Evolutionary conservation across 2,329 filamentous ascomycete species (phyloP).

Genomic region (Cladosporium cucumerinum): DNA sequence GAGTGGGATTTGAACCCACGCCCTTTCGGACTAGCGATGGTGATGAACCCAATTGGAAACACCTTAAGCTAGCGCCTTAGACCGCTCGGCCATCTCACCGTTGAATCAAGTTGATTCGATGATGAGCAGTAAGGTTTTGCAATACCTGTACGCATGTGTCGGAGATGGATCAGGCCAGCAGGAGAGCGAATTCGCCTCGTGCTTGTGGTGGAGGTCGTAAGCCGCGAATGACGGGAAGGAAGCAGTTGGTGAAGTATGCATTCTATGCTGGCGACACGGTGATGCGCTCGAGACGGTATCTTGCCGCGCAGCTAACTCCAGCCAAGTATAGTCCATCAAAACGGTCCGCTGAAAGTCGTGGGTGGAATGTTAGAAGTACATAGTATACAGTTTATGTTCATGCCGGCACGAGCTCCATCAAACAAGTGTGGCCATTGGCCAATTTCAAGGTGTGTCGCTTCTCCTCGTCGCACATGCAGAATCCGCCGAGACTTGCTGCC

Average conservation of each 20-base stretch:
- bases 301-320: neutral
- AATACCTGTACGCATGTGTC: neutral
- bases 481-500: neutral
- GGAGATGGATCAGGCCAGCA: neutral
- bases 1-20: conserved; percentile 25
- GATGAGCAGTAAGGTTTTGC: neutral
- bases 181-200: neutral
- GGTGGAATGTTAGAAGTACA: neutral
- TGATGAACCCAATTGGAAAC: neutral
- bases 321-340: neutral
- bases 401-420: neutral
- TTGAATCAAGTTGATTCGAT: neutral
- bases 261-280: neutral
- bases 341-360: neutral
- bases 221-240: neutral
- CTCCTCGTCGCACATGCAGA: neutral
- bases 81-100: conserved; percentile 20
- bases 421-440: neutral
- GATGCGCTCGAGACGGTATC: neutral
- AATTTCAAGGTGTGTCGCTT: neutral
- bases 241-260: neutral
- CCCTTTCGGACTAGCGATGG: conserved; percentile 27
- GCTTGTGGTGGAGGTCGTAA: neutral
- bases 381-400: neutral
- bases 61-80: conserved; percentile 32